Evolutionary conservation across 257 asterid genomes (phyloP).

Genomic region (Plantago elongata): DNA sequence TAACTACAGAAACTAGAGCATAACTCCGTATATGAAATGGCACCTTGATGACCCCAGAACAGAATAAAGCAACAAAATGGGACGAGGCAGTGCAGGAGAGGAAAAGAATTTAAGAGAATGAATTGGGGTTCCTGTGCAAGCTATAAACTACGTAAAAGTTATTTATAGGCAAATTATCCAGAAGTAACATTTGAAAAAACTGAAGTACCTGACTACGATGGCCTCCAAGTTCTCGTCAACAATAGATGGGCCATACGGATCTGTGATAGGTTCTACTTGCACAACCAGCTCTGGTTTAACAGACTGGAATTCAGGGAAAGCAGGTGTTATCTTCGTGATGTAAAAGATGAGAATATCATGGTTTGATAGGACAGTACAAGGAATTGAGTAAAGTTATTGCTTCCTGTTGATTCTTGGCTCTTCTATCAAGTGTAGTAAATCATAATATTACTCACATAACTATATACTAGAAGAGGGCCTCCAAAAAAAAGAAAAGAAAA

Average conservation of each 20-base stretch:
- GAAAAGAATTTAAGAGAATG: too few species aligned
- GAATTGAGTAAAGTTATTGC: neutral
- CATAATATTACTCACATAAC: neutral
- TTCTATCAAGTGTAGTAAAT: neutral
- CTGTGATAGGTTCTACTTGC: constrained; percentile 74
- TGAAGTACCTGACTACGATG: constrained; percentile 65
- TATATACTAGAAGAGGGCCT: too few species aligned
- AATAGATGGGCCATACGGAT: constrained; percentile 90
- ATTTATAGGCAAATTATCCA: neutral
- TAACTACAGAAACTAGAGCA: too few species aligned
- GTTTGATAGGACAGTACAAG: neutral
- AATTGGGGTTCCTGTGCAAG: too few species aligned
- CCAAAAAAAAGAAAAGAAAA: neutral
- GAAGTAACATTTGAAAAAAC: neutral
- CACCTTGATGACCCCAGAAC: too few species aligned
- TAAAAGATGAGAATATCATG: neutral
- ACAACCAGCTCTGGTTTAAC: constrained; percentile 72
- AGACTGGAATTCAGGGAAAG: constrained; percentile 40
- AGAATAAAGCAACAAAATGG: too few species aligned
- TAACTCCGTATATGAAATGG: too few species aligned
- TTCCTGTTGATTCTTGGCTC: too few species aligned
- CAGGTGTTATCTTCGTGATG: constrained; percentile 17
- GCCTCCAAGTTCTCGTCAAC: constrained; percentile 85
- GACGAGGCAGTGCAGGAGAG: too few species aligned
- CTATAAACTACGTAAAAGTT: too few species aligned